Evolutionary conservation across 2,329 filamentous ascomycete species (phyloP), one percentile per base, ranked within the genome.

Genomic region (Hymenoscyphus scutula): DNA sequence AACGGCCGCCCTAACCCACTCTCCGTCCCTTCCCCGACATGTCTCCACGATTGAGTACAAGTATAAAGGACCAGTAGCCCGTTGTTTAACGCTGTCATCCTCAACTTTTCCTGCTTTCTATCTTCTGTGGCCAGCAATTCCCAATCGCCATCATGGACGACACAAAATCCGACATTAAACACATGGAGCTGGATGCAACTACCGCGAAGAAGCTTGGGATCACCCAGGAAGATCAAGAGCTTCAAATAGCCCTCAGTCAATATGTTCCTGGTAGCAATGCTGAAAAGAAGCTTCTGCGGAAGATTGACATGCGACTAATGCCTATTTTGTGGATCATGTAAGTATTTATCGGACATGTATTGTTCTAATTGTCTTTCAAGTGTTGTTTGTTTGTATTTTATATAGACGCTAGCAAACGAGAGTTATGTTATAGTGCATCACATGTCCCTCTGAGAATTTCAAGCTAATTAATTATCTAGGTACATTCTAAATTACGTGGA

Each of bases 401-500:
- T 29, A 3, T 3, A 6, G 27, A 29, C 27, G 27, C 27, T 29
- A 6, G 27, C 27, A 29, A 29, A 29, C 27, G 27, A 29, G 27
- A 29, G 27, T 29, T 29, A 29, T 51, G 4, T 23, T 11, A 23
- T 51, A 10, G 6, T 25, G 5, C 10, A 23, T 23, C 17, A 41
- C 11, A 37, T 13, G 32, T 10, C 32, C 10, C 8, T 13, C 32
- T 48, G 41, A 11, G 3, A 11, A 48, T 11, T 25, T 5, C 45
- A 51, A 51, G 45, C 45, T 51, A 51, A 51, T 13, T 15, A 29
- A 3, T 51, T 51, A 7, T 5, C 19, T 13, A 51, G 45, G 45
- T 51, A 84, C 65, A 76, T 84, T 3, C 75, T 85, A 62, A 84
- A 83, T 71, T 84, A 82, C 68, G 75, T 84, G 19, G 82, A 84